These are phyloP conservation scores for Wickerhamiella kurtzmanii DNA, from an alignment of 805 yeast species.

Conservation along the genomic window DNA sequence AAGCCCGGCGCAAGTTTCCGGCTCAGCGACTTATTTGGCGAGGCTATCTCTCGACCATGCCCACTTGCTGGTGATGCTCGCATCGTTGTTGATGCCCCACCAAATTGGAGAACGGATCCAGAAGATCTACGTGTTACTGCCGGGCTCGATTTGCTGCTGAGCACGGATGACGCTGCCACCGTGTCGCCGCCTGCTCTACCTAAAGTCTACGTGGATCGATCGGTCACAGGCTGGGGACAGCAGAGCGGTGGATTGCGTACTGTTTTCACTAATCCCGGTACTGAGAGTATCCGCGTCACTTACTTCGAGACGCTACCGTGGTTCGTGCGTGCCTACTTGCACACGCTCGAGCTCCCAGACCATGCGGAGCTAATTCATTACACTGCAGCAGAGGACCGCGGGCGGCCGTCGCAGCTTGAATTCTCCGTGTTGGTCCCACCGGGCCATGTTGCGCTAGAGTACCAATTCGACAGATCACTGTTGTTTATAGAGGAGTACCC, in stretches of 20 bases:
- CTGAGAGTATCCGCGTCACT: conserved; percentile 35
- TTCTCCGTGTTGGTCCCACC: conserved; percentile 47
- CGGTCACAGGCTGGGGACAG: conserved; percentile 83
- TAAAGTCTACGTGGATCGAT: conserved; percentile 64
- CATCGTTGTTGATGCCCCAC: conserved; percentile 10
- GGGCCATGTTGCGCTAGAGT: conserved; percentile 36
- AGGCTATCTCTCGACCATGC: conserved; percentile 49
- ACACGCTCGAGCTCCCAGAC: conserved; percentile 31
- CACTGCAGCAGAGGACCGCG: conserved; percentile 66
- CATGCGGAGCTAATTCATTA: conserved; percentile 26
- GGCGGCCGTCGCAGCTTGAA: conserved; percentile 74
- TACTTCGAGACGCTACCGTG: conserved; percentile 83
- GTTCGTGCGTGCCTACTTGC: conserved; percentile 76
- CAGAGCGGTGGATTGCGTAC: conserved; percentile 82
- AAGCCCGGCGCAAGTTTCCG: conserved; percentile 29
- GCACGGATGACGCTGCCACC: conserved; percentile 34
- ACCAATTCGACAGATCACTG: conserved; percentile 77
- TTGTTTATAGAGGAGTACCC: conserved; percentile 84
- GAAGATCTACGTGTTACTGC: conserved; percentile 2
- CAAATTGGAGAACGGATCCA: conserved; percentile 5
- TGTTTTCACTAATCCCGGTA: conserved; percentile 52
- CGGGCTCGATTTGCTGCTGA: conserved; percentile 24
- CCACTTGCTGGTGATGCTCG: conserved; percentile 33
- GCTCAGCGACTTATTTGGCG: conserved; percentile 58
- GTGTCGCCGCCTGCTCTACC: conserved; percentile 34